A percentile compares a stretch with the other conserved stretches of the same genome.
Conservation (phyloP, 257 asterid species). For the Fraxinus cuspidata region DNA sequence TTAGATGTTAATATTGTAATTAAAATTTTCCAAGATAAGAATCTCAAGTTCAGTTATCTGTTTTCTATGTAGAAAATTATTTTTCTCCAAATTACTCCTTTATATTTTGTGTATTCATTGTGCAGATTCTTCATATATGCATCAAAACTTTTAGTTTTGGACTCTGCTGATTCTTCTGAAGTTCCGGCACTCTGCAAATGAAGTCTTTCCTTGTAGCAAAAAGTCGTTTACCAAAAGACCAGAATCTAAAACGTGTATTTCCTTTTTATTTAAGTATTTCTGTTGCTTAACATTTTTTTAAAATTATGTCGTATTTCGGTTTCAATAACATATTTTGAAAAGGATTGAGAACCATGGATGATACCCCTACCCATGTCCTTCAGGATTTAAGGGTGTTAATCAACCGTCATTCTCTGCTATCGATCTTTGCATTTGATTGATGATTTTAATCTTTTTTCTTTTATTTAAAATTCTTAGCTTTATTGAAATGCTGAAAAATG, state of each 20-base stretch:
- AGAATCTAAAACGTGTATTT: constrained; percentile 43
- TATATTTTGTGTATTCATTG: constrained; percentile 42
- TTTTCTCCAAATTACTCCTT: constrained; percentile 27
- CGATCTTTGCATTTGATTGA: constrained; percentile 4
- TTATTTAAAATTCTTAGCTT: background rate
- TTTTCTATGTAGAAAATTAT: constrained; percentile 11
- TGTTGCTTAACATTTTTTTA: constrained; percentile 32
- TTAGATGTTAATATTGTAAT: constrained; percentile 12
- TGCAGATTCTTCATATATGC: constrained; percentile 71
- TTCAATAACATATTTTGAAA: constrained; percentile 26
- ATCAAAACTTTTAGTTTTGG: constrained; percentile 62
- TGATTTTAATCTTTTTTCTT: constrained; percentile 12
- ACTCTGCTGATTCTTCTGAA: constrained; percentile 64
- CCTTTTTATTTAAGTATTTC: constrained; percentile 27
- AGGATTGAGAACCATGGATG: constrained; percentile 32
- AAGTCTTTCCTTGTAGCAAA: constrained; percentile 48
- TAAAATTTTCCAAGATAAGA: constrained; percentile 21
- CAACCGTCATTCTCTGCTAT: constrained; percentile 11
- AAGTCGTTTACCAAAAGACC: constrained; percentile 40
- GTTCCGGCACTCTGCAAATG: constrained; percentile 60
- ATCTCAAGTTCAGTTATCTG: constrained; percentile 2
- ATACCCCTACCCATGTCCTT: constrained; percentile 2
- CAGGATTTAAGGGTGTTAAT: constrained; percentile 11
- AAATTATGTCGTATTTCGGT: constrained; percentile 35
- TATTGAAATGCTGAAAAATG: constrained; percentile 1